Evolutionary conservation across 495 filamentous ascomycete genomes (phyloP).

Genomic region (Lasiosphaeria miniovina): DNA sequence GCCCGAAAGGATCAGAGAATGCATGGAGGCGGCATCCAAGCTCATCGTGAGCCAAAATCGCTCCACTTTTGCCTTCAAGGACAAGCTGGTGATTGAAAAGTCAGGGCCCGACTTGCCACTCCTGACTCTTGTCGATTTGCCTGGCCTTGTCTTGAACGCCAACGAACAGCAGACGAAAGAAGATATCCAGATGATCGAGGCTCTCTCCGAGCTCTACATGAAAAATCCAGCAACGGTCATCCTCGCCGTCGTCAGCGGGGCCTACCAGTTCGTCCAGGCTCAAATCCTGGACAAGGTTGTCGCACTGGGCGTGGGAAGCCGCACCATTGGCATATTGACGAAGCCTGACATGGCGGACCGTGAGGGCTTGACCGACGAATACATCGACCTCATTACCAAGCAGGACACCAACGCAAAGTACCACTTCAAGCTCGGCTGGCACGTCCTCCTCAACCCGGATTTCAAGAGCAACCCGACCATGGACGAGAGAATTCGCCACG

Average conservation of each 20-base stretch:
- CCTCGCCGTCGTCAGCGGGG: slow-evolving; percentile 58
- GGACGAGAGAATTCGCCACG: neutral
- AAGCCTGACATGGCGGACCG: slow-evolving; percentile 58
- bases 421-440: neutral
- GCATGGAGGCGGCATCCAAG: neutral
- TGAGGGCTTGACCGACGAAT: neutral
- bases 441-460: neutral
- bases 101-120: slow-evolving; percentile 57
- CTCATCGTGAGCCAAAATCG: neutral
- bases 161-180: slow-evolving; percentile 42
- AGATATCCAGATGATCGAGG: slow-evolving; percentile 46
- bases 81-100: slow-evolving; percentile 51
- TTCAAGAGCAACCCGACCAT: neutral
- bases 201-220: slow-evolving; percentile 57
- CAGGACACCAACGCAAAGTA: neutral
- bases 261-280: slow-evolving; percentile 56
- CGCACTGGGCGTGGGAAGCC: slow-evolving; percentile 70
- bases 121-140: slow-evolving; percentile 62
- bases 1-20: neutral
- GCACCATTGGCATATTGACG: slow-evolving; percentile 78
- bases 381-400: neutral
- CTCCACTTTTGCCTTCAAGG: neutral
- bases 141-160: slow-evolving; percentile 51
- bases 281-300: slow-evolving; percentile 63
- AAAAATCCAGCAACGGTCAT: slow-evolving; percentile 53